Evolutionary conservation across 2,329 filamentous ascomycete genomes (phyloP).

Genomic region (Metarhizium sp.): DNA sequence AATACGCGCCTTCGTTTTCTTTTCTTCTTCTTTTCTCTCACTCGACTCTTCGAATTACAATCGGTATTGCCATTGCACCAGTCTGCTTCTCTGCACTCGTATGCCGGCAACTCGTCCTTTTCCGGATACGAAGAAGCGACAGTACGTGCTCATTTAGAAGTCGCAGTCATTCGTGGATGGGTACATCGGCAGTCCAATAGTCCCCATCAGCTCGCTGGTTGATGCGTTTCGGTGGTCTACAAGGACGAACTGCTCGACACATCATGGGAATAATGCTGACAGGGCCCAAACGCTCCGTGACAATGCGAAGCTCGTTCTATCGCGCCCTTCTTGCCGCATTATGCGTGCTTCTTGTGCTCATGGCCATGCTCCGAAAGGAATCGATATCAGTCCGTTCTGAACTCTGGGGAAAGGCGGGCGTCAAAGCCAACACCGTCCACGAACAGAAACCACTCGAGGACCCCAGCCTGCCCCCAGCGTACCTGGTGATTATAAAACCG

Average conservation of each 20-base stretch:
- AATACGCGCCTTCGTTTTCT: too few relatives aligned
- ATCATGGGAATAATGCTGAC: conserved; percentile 30
- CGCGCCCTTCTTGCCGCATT: conserved; percentile 35
- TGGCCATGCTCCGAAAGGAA: conserved; percentile 31
- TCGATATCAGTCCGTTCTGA: conserved; percentile 29
- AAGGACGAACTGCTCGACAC: not conserved
- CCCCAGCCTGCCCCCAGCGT: conserved; percentile 10
- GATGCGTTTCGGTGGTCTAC: not conserved
- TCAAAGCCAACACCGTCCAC: conserved; percentile 15
- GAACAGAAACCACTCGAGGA: conserved; percentile 22
- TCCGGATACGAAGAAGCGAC: too few relatives aligned
- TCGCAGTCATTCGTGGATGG: not conserved
- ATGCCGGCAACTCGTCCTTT: too few relatives aligned
- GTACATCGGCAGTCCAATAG: not conserved
- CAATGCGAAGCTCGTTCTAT: conserved; percentile 38
- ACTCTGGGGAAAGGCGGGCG: conserved; percentile 26
- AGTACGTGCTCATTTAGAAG: not conserved
- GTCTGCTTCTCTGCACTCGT: too few relatives aligned
- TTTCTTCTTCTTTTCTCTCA: too few relatives aligned
- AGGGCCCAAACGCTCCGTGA: conserved; percentile 30
- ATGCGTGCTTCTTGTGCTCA: conserved; percentile 32
- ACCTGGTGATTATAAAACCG: conserved; percentile 5
- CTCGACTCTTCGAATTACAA: too few relatives aligned
- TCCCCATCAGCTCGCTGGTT: not conserved
- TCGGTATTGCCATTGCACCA: too few relatives aligned